Evolutionary conservation across 2,329 filamentous ascomycete genomes (phyloP), one percentile per base, ranked within the genome.

Genomic region (Cordyceps sp.): DNA sequence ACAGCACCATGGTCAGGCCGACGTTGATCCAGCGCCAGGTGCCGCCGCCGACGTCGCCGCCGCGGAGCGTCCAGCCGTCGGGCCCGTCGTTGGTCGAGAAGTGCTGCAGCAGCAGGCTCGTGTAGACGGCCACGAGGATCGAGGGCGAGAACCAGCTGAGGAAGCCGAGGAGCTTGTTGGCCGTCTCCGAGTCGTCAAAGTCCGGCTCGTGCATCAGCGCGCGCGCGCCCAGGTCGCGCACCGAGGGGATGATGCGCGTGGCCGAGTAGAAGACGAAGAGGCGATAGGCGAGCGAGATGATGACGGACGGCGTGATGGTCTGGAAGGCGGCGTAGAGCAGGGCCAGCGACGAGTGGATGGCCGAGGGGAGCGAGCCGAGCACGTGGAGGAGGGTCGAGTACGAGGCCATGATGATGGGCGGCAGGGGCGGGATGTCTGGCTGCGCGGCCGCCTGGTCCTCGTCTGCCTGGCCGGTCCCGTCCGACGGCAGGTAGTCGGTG

Each of bases 351-450:
- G 83, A 86, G 53, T 82, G 80, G 4, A 92, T 74, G 19, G 81
- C 85, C 4, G 71, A 78, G 3, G 84, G 88, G n/a, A 93, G 64
- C 4, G 77, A 78, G 34, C 82, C 80, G 24, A 96, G 62, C 29
- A 86, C 71, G 44, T 92, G 82, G 29, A 94, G 64, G 27, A 96
- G 62, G 1, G 88, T 94, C 18, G 85, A 88, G 56, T 94, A 96
- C 6, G 86, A 94, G 5, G 88, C 90, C 88, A 96, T 96, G 53
- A 98, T 88, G 41, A 96, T 85, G 1, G 90, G 90, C 12, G 90
- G 90, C 27, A 98, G 66, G n/a, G 90, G 90, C 25, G 90, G 90
- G 38, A 96, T 90, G 18, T 93, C 86, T n/a, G 81, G 75, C 37
- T 92, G 79, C 12, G 69, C 48, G 3, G 58, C 51, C 21, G 59